Conservation (phyloP, 2,329 filamentous ascomycete species). For the Aspergillus brasiliensis region DNA sequence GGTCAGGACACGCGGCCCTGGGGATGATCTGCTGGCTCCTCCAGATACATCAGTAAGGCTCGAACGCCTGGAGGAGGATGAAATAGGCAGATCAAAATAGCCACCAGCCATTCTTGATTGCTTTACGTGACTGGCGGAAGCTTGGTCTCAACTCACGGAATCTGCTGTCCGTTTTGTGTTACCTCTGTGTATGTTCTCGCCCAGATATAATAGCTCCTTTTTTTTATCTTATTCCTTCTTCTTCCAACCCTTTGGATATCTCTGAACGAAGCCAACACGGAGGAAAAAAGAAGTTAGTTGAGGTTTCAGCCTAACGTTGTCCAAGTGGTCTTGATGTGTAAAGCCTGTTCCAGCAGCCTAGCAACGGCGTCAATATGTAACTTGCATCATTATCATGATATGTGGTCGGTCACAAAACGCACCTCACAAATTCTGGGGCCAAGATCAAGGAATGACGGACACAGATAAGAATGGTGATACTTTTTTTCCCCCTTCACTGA, state of each 20-base stretch:
- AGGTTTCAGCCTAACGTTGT: background rate
- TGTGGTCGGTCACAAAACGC: constrained; percentile 5
- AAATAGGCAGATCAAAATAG: constrained; percentile 36
- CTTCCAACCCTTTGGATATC: background rate
- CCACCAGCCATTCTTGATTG: constrained; percentile 34
- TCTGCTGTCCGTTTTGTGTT: constrained; percentile 10
- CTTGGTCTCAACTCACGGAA: constrained; percentile 7
- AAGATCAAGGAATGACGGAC: constrained; percentile 14
- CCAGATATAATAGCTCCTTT: background rate
- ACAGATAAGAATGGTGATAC: constrained; percentile 13
- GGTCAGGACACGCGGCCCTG: constrained; percentile 28
- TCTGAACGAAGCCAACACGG: background rate
- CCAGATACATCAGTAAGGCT: constrained; percentile 28
- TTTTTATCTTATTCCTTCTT: background rate
- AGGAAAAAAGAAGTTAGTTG: background rate
- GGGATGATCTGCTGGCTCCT: constrained; percentile 23
- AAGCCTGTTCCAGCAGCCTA: constrained; percentile 13
- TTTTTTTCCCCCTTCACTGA: background rate
- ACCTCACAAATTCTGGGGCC: constrained; percentile 18
- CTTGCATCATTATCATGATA: constrained; percentile 14
- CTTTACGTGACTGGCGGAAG: constrained; percentile 11
- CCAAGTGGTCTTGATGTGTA: background rate
- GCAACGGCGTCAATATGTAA: constrained; percentile 19
- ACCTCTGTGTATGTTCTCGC: constrained; percentile 8
- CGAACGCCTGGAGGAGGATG: constrained; percentile 27